A percentile compares a stretch with the other conserved stretches of the same genome.
Conservation (phyloP, 2,329 filamentous ascomycete genomes). For the Ophiocordyceps sinensis region DNA sequence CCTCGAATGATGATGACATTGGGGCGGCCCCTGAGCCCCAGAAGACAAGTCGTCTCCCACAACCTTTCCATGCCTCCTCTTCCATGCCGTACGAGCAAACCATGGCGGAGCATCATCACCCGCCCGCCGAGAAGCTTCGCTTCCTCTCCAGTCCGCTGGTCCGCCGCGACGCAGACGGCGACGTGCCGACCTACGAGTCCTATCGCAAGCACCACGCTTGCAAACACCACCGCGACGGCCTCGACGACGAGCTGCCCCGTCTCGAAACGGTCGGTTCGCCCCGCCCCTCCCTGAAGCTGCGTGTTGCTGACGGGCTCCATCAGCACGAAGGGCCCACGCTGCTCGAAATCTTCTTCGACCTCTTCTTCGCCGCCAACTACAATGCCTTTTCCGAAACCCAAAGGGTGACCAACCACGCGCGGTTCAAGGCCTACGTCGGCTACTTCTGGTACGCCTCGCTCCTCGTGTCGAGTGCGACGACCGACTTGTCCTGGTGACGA, state of each 20-base stretch:
- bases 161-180: background rate
- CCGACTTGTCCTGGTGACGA: no score
- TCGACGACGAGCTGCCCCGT: background rate
- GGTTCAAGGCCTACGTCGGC: background rate
- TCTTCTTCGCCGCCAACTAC: background rate
- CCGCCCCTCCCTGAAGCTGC: no score
- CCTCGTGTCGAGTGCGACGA: background rate
- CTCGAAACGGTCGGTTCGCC: background rate
- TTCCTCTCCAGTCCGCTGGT: background rate
- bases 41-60: no score
- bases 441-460: conserved; percentile 16
- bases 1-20: no score
- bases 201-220: background rate
- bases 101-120: background rate
- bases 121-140: background rate
- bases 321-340: background rate
- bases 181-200: background rate
- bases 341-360: background rate
- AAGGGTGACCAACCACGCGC: background rate
- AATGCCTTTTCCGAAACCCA: background rate
- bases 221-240: background rate
- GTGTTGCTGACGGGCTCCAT: no score
- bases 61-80: no score
- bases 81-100: no score
- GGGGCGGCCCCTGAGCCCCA: no score